Percentiles rank a stretch among this genome's conserved stretches.
Evolutionary conservation across 768 basidiomycete genomes (phyloP).

Genomic region (Mycena floridula): DNA sequence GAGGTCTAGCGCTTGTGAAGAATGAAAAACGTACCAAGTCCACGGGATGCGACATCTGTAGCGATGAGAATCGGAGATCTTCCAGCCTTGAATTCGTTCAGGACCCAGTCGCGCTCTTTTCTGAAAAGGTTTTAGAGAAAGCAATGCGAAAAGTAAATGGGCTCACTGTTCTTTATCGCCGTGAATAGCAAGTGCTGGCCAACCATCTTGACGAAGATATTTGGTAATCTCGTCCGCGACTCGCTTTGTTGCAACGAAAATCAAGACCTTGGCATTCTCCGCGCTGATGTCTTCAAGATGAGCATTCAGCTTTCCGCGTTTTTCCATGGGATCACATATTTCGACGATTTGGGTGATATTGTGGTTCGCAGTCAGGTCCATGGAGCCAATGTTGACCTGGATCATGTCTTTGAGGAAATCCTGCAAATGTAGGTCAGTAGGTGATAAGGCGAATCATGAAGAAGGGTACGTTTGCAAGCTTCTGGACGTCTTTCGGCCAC

Average conservation of each 20-base stretch:
- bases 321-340: slow-evolving; percentile 96
- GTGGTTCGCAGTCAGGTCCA: slow-evolving; percentile 97
- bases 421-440: slow-evolving; percentile 27
- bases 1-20: slow-evolving; percentile 37
- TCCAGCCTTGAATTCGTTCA: slow-evolving; percentile 97
- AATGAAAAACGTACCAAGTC: slow-evolving; percentile 84
- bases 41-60: slow-evolving; percentile 98
- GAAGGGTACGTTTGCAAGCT: slow-evolving; percentile 73
- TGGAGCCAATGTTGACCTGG: slow-evolving; percentile 98
- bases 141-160: not conserved
- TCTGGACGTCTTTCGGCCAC: slow-evolving; percentile 99
- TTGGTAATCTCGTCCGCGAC: slow-evolving; percentile 99
- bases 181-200: slow-evolving; percentile 99
- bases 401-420: slow-evolving; percentile 97
- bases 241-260: slow-evolving; percentile 96
- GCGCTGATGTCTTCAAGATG: slow-evolving; percentile 94
- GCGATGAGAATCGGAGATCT: slow-evolving; percentile 97
- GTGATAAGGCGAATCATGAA: not conserved
- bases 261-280: slow-evolving; percentile 97
- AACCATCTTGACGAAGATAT: slow-evolving; percentile 94
- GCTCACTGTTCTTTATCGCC: slow-evolving; percentile 98
- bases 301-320: slow-evolving; percentile 92
- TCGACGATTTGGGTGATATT: slow-evolving; percentile 96
- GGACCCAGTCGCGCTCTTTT: slow-evolving; percentile 98
- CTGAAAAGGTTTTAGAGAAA: slow-evolving; percentile 27